These are phyloP conservation scores for Botrytis elliptica DNA, from an alignment of 2,329 filamentous ascomycete genomes.

Conservation along the genomic window DNA sequence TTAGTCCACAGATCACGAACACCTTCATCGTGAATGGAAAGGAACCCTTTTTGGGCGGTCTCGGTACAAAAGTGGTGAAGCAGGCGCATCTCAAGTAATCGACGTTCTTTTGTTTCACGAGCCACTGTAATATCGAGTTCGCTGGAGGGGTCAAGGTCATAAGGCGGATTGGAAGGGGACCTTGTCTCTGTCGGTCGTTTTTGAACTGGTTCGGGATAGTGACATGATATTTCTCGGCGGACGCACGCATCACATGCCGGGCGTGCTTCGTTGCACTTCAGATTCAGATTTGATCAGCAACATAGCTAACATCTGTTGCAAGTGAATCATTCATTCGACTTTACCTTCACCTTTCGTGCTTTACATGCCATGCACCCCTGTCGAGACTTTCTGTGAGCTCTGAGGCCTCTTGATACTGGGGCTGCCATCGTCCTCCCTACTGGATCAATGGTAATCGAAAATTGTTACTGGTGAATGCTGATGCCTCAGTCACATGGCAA, in stretches of 20 bases:
- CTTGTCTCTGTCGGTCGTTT: neutral
- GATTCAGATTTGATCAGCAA: neutral
- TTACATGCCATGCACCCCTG: neutral
- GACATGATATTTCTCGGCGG: neutral
- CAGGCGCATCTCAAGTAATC: neutral
- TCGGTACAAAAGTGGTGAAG: neutral
- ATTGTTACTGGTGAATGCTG: too few species aligned
- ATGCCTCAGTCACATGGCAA: too few species aligned
- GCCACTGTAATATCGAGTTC: neutral
- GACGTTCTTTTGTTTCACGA: neutral
- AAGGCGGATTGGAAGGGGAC: neutral
- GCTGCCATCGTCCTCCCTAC: neutral
- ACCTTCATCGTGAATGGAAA: neutral
- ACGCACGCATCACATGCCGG: neutral
- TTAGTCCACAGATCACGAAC: neutral
- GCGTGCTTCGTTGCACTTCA: neutral
- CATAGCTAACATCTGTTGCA: neutral
- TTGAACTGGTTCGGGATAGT: neutral
- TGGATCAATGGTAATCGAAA: too few species aligned
- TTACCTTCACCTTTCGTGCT: neutral
- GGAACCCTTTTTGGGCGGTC: neutral
- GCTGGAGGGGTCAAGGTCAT: neutral
- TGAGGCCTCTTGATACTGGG: neutral
- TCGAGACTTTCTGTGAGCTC: neutral
- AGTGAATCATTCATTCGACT: neutral